Evolutionary conservation across 306 rosid species (phyloP).

Genomic region (Casuarina glauca): DNA sequence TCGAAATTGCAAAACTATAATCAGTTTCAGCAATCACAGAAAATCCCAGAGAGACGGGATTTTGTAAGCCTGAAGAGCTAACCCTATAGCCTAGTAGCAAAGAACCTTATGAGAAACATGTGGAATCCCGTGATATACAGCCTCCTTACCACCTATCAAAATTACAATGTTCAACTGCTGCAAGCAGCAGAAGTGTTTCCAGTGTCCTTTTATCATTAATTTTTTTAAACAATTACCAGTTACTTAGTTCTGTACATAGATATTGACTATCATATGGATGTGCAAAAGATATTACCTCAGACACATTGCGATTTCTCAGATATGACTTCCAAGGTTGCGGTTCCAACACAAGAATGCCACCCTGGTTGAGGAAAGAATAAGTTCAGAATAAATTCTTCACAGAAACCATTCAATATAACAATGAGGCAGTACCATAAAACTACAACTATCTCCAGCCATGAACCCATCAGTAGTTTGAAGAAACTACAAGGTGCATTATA

Average conservation of each 20-base stretch:
- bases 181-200: neutral
- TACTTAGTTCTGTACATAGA: neutral
- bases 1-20: slow-evolving; percentile 6
- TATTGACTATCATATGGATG: neutral
- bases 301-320: slow-evolving; percentile 40
- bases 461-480: neutral
- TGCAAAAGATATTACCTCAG: slow-evolving; percentile 43
- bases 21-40: neutral
- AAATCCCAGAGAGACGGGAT: neutral
- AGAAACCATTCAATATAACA: neutral
- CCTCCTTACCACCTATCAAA: neutral
- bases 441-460: slow-evolving; percentile 2
- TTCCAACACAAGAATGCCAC: slow-evolving; percentile 89
- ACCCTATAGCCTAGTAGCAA: neutral
- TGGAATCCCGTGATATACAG: slow-evolving; percentile 2
- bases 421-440: neutral
- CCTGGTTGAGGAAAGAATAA: slow-evolving; percentile 49
- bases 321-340: slow-evolving; percentile 99
- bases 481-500: slow-evolving; percentile 6
- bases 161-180: neutral
- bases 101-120: neutral
- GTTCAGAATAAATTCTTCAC: neutral
- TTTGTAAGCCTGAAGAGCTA: neutral
- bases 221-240: neutral
- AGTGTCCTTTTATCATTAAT: neutral